Evolutionary conservation across 164 flowering plant species (phyloP), one percentile per base, ranked within the genome.

Genomic region (Tinospora cordifolia): DNA sequence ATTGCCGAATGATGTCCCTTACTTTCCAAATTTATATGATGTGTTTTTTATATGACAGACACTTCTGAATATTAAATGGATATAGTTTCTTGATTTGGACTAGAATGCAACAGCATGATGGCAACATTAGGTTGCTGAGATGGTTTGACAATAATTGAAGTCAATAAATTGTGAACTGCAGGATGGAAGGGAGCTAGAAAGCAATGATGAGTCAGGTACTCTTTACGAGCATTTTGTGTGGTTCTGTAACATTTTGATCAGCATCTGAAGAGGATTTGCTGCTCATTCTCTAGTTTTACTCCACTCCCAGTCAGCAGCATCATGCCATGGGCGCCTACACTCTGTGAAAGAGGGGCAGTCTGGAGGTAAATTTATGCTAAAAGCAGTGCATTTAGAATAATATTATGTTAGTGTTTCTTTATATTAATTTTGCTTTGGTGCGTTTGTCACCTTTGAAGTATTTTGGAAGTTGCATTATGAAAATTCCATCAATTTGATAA

Each of bases 141-240:
- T 47, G 9, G 57, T 11, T 65, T 64, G 1, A 2, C 24, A 54
- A 47, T 25, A 46, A 27, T 44, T 51, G 22, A 67, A 65, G 58
- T 68, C 30, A 10, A 47, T 79, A 68, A 69, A 34, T 34, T 80
- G 57, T 34, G 85, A 93, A 96, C 96, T 77, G 71, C 90, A 81
- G 36, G 88, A 86, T 75, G 94, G 87, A 47, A 87, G 90, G 82
- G 98, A 87, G 22, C 75, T 75, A 70, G 95, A 90, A 78, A 86
- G 88, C 77, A 81, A 87, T 80, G 96, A 85, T 76, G 89, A 78
- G 44, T 70, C 78, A 38, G 87, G 73, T 70, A 73, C 69, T 49
- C 78, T 85, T 3, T 81, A 71, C 40, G 90, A 87, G 65, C 77
- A 83, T 76, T 86, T 77, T 87, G 70, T 90, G 87, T 66, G 79